These are phyloP conservation scores for Pichia eremophila DNA, from an alignment of 805 yeast species.

Conservation along the genomic window DNA sequence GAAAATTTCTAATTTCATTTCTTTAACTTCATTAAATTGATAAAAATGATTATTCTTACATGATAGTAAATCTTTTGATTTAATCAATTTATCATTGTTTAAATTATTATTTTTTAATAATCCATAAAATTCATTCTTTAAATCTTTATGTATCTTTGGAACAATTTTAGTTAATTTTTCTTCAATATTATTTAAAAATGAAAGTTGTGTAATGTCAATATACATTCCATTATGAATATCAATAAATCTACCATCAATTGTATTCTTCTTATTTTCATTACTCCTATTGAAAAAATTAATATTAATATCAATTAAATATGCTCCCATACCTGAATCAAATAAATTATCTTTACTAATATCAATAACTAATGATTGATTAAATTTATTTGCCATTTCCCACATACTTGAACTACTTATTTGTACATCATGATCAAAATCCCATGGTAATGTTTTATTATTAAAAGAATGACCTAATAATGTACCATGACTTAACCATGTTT, in stretches of 20 bases:
- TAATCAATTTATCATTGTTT: slow-evolving; percentile 1
- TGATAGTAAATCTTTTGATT: slow-evolving; percentile 17
- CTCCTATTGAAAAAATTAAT: slow-evolving; percentile 25
- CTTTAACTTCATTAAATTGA: slow-evolving; percentile 37
- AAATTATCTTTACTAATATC: slow-evolving; percentile 22
- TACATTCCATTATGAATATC: slow-evolving; percentile 39
- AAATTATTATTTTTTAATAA: slow-evolving; percentile 10
- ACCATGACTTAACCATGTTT: slow-evolving; percentile 59
- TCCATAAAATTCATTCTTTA: slow-evolving; percentile 10
- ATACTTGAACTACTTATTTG: slow-evolving; percentile 42
- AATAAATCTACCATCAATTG: slow-evolving; percentile 45
- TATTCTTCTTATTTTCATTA: slow-evolving; percentile 37
- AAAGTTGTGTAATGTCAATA: slow-evolving; percentile 34
- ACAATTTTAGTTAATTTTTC: not conserved
- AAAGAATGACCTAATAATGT: slow-evolving; percentile 53
- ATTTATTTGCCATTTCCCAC: slow-evolving; percentile 32
- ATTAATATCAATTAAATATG: slow-evolving; percentile 25
- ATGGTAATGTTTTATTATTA: slow-evolving; percentile 46
- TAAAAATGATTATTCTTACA: slow-evolving; percentile 54
- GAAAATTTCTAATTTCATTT: slow-evolving; percentile 41
- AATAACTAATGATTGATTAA: slow-evolving; percentile 39
- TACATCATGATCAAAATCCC: slow-evolving; percentile 55
- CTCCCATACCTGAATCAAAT: slow-evolving; percentile 25
- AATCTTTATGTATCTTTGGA: not conserved
- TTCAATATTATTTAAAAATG: slow-evolving; percentile 5